Percentiles rank a stretch among this genome's conserved stretches.
Evolutionary conservation across 1,284 basidiomycete species (phyloP).

Genomic region (Cutaneotrichosporon arboriforme): DNA sequence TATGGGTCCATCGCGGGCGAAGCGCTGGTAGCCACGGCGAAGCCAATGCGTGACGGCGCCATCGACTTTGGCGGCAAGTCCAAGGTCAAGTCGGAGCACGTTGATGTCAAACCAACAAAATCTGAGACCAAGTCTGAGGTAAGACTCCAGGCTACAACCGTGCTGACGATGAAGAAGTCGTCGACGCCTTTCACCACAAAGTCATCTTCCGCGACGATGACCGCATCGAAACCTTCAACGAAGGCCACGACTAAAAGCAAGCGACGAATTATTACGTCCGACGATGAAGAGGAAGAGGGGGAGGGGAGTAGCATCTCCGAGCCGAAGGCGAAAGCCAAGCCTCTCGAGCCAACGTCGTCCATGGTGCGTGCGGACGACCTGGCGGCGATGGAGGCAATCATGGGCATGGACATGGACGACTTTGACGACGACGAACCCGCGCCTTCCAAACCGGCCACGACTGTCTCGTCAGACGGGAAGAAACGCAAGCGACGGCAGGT

Average conservation of each 20-base stretch:
- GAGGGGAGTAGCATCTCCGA: not conserved
- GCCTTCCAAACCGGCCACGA: not conserved
- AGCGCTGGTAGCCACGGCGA: slow-evolving; percentile 12
- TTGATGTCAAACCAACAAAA: too few relatives aligned
- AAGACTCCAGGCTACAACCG: too few relatives aligned
- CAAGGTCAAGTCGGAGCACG: not conserved
- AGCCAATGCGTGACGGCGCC: slow-evolving; percentile 25
- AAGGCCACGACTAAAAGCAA: slow-evolving; percentile 17
- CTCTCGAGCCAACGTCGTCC: slow-evolving; percentile 29
- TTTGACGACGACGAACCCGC: slow-evolving; percentile 6
- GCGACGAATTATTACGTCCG: slow-evolving; percentile 30
- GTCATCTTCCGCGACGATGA: too few relatives aligned
- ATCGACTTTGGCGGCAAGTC: slow-evolving; percentile 22
- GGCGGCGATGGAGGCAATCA: slow-evolving; percentile 45
- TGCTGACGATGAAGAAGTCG: not conserved
- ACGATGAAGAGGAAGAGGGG: slow-evolving; percentile 32
- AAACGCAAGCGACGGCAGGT: slow-evolving; percentile 26
- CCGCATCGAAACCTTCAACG: not conserved
- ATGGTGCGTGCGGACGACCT: slow-evolving; percentile 34
- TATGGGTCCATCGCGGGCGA: slow-evolving; percentile 40
- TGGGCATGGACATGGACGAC: slow-evolving; percentile 34
- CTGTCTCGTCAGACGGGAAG: not conserved
- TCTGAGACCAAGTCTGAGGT: too few relatives aligned
- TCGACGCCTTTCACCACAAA: not conserved
- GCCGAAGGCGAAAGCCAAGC: not conserved